Conservation (phyloP, 345 rosid species). For the Hibiscus trionum region DNA sequence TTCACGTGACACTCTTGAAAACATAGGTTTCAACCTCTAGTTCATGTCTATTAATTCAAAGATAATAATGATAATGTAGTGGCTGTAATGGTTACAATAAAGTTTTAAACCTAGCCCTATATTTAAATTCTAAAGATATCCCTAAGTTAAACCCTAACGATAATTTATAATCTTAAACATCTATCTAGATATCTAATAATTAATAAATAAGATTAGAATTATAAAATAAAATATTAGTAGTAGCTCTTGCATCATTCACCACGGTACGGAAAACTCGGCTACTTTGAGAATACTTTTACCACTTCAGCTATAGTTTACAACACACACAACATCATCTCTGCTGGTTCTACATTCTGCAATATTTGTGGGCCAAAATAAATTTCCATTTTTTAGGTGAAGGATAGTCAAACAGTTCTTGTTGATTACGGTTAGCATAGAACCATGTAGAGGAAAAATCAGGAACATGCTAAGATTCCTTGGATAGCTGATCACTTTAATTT, state of each 20-base stretch:
- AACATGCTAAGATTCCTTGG: neutral
- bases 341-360: neutral
- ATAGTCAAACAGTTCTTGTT: neutral
- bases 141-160: neutral
- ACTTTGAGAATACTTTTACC: too few species aligned
- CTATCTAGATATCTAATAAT: neutral
- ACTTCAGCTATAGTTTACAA: neutral
- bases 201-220: neutral
- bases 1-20: neutral
- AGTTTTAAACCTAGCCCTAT: neutral
- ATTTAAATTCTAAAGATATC: too few species aligned
- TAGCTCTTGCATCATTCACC: neutral
- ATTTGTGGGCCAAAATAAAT: neutral
- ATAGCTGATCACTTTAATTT: neutral
- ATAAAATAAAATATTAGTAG: too few species aligned
- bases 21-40: neutral
- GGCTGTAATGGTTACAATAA: neutral
- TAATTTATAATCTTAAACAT: neutral
- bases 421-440: neutral
- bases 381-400: neutral
- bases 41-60: neutral
- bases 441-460: neutral
- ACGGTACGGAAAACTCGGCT: neutral
- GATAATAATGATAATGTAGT: neutral
- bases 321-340: neutral